Base-by-base conservation (phyloP, 1,139 yeast genomes). In the Saccharomyces pastorianus region DNA sequence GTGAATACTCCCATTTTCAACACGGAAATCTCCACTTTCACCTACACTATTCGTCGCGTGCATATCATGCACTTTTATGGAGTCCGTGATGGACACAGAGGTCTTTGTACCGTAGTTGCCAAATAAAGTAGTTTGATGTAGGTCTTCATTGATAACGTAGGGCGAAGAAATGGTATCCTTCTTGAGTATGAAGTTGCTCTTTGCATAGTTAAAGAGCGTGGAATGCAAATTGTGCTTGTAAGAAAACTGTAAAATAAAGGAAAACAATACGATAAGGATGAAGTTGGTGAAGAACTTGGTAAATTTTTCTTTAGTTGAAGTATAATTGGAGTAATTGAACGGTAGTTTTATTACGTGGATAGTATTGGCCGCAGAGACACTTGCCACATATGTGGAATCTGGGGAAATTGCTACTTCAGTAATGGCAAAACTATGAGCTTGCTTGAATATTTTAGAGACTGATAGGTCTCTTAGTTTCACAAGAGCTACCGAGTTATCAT, bases 321-420 rank as follows among this genome's bases (percentile, higher is more conserved):
- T 73, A 1, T 81, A 76, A 11, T 68, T 67, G 2, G 79, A 73
- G 59, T 75, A 76, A 28, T 75, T 76, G 7, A 71, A 71, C 2
- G 95, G 91, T 17, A 88, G 70, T 56, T 75, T 76, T 57, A 83
- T 73, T 11, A 89, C 81, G 58, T 78, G 82, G 34, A 91, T 79
- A 0, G 89, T 79, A 58, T 88, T 86, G 2, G 95, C 89, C 2
- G 95, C 96, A 50, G 95, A 85, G 0, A 85, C 86, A 14, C 93
- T 81, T 0, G 90, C 95, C 51, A 90, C 73, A 55, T 79, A 75
- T 38, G 79, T 73, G n/a, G 93, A 91, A 61, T 82, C 78, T 7
- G 88, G 84, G 14, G 88, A 84, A 57, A 90, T 82, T 0, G 82
- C 75, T 6, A 88, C 81, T 53, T 82, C 78, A 0, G 97, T 91